phyloP scores from a whole-genome alignment of 2,329 filamentous ascomycete genomes.

The Colletotrichum tofieldiae region DNA sequence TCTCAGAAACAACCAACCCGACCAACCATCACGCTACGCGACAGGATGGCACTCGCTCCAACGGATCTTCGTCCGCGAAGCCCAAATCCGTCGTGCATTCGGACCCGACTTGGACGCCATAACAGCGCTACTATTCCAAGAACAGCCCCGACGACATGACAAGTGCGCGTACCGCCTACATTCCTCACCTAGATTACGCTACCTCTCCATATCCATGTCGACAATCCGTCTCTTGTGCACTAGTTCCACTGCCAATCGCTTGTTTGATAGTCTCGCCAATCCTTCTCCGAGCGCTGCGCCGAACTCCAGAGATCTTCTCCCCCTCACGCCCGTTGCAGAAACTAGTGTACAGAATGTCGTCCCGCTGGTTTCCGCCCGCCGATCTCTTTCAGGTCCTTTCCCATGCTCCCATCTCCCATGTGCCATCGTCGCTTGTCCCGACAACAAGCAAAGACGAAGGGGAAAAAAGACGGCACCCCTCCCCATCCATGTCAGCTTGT shows the following conservation, averaged over 20 bases:
- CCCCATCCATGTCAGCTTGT: slow-evolving; percentile 10
- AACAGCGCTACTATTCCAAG: slow-evolving; percentile 34
- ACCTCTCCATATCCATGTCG: slow-evolving; percentile 12
- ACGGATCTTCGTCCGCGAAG: slow-evolving; percentile 10
- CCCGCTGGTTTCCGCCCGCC: slow-evolving; percentile 40
- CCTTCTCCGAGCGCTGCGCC: neutral
- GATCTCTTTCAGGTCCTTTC: slow-evolving; percentile 25
- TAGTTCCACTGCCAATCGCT: neutral
- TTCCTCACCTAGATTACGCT: slow-evolving; percentile 3
- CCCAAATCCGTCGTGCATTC: neutral
- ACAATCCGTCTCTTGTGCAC: neutral
- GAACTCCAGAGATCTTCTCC: slow-evolving; percentile 9
- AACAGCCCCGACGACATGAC: slow-evolving; percentile 29
- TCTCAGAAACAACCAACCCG: neutral
- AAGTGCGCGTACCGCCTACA: slow-evolving; percentile 14
- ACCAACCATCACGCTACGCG: neutral
- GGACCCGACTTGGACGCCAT: slow-evolving; percentile 25
- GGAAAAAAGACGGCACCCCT: neutral
- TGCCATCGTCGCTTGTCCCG: slow-evolving; percentile 7
- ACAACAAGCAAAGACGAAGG: neutral
- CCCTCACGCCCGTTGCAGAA: slow-evolving; percentile 18
- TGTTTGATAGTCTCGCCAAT: neutral
- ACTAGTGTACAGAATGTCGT: neutral
- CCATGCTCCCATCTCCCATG: neutral
- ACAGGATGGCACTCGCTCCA: neutral